Base-by-base conservation (phyloP, 257 asterid genomes). In the Solanum habrochaites region DNA sequence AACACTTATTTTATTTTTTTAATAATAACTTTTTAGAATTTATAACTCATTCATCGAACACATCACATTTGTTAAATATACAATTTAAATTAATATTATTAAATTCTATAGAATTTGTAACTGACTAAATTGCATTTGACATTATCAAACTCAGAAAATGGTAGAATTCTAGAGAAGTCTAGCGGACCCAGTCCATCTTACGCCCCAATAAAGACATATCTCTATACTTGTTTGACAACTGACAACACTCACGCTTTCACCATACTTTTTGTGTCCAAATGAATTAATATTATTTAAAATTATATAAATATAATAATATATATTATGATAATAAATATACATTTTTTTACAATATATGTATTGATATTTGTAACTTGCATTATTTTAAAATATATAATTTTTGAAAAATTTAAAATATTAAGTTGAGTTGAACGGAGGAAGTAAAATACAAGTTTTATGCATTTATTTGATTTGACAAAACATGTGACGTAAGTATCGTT, bases 201-300 rank as follows among this genome's bases (percentile, higher is more conserved):
- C 83, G 90, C 81, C 82, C 90, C 93, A 88, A 21, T 85, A 11
- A 58, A 85, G 91, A 89, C 89, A 88, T 85, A 75, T 89, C 85
- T 69, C 75, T 11, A 80, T 83, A 81, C 11, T 42, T 11, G 11
- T 42, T 13, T 37, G 45, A 73, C 27, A 32, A 32, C 43, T 71
- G 78, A 71, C 78, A 71, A 32, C 78, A 71, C 45, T 71, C 62
- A 52, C n/a, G 10, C 62, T 52, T 52, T 52, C 62, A 52, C 62
- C 62, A 0, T 52, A 52, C 4, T 6, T 52, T 52, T 52, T 52
- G 3, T 3, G 60, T 15, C 60, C 23, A 52, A 52, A 52, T 52
- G 16, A 16, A 52, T 52, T 52, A 0, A 52, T 52, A 52, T 52
- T 52, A 16, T 52, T 49, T 14, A 14, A 47, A 47, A 47, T 4